Evolutionary conservation across 495 filamentous ascomycete genomes (phyloP).

Genomic region (Aspergillus asperescens): DNA sequence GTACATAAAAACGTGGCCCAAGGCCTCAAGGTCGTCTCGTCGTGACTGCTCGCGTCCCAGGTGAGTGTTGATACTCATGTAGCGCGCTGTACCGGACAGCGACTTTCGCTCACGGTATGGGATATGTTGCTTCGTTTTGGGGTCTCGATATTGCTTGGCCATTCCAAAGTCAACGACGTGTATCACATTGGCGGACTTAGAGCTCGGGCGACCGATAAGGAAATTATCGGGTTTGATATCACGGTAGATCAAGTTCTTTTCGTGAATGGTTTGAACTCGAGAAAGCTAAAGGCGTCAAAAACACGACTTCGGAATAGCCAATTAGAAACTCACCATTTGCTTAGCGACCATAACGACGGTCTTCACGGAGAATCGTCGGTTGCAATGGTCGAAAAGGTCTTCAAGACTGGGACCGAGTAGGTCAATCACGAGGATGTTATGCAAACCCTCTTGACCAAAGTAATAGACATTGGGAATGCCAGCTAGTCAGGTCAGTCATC

Average conservation of each 20-base stretch:
- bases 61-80: slow-evolving; percentile 99
- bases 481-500: slow-evolving; percentile 50
- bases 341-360: slow-evolving; percentile 99
- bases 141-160: slow-evolving; percentile 98
- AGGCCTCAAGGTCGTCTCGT: slow-evolving; percentile 90
- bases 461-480: slow-evolving; percentile 99
- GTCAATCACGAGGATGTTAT: slow-evolving; percentile 99
- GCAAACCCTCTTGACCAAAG: slow-evolving; percentile 96
- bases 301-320: neutral
- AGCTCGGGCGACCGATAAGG: slow-evolving; percentile 87
- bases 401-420: slow-evolving; percentile 93
- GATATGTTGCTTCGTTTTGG: slow-evolving; percentile 99
- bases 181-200: slow-evolving; percentile 94
- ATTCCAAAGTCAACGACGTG: slow-evolving; percentile 99
- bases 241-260: slow-evolving; percentile 99
- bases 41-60: slow-evolving; percentile 93
- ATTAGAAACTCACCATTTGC: slow-evolving; percentile 72
- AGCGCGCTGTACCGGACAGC: slow-evolving; percentile 91
- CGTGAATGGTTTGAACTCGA: slow-evolving; percentile 97
- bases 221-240: slow-evolving; percentile 99
- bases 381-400: slow-evolving; percentile 97
- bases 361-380: slow-evolving; percentile 90
- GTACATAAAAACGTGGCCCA: slow-evolving; percentile 99
- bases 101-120: slow-evolving; percentile 98
- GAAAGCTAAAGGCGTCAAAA: slow-evolving; percentile 60